Evolutionary conservation across 768 basidiomycete species (phyloP), one percentile per base, ranked within the genome.

Genomic region (Lepiota venenata): DNA sequence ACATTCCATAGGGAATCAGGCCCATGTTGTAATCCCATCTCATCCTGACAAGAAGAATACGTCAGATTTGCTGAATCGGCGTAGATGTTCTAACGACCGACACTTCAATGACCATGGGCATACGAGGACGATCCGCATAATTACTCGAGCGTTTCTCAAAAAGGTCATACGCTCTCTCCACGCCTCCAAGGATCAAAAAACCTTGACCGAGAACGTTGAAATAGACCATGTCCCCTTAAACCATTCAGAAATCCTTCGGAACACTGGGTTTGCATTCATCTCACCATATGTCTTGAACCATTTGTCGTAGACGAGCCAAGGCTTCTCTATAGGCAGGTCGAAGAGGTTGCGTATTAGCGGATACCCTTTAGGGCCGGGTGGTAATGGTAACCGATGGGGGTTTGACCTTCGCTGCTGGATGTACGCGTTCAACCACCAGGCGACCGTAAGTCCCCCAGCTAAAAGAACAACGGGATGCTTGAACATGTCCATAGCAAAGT

Each of bases 91-190:
- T 12, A 21, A 46, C 20, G 8, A 58, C 60, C 10, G 27, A 63
- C 60, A 64, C 37, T 50, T 69, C 66, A 46, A 56, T 52, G 11
- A 65, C 56, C 22, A 68, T 53, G 25, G 57, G 49, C 38, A 68
- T 58, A 25, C 45, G 38, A 25, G 67, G 65, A 22, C 69, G 61
- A 32, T 66, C 65, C 3, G 59, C 58, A 43, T 58, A 58, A 12
- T 46, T 58, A 4, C 47, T 46, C 15, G 57, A 58, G 8, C 57
- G 40, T 20, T 41, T 58, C 44, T 55, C 57, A n/a, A 58, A 48
- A 2, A 60, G 39, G 12, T 60, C 59, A 35, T 54, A 50, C 8
- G 56, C 47, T 4, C 20, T 42, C 29, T 40, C 10, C 20, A 55
- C 29, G 15, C 42, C 35, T 14, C 50, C 46, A 16, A 60, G 53